Base-by-base conservation (phyloP, 345 rosid genomes). In the Pugionium dolabratum region DNA sequence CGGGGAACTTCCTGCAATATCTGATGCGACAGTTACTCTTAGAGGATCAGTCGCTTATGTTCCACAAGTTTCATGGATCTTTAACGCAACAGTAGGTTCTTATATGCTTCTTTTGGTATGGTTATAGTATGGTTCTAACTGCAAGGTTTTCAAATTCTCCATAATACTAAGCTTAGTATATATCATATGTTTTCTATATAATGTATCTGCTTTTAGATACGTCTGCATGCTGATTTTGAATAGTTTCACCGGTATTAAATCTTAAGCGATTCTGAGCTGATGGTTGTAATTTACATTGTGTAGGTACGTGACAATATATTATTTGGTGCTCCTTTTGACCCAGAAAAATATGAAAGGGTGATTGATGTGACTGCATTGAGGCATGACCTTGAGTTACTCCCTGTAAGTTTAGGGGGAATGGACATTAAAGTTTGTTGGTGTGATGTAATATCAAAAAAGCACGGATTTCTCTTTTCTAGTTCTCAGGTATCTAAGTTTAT, bases 21-120 rank as follows among this genome's bases (percentile, higher is more conserved):
- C 89, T 43, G 86, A 86, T 70, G 73, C 93, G 10, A 82, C 71
- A 67, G 96, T 78, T 64, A 76, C 79, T 52, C 73, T 84, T 56
- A 84, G 96, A 85, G 99, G 99, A 79, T 68, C 76, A 5, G 86
- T 89, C 50, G 95, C 97, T 76, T 94, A 94, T 88, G 97, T 94
- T 76, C 93, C 99, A 73, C 99, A 94, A 83, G 82, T 94, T 76
- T 94, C 97, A 10, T 94, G 99, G 99, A 94, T 94, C 76, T 94
- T 94, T 64, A 94, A 94, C 81, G 99, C 96, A 45, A 88, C 99
- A 54, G 99, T 94, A 82, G 78, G 90, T 83, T 77, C 55, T 39
- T 41, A 28, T 62, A 53, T 50, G 55, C 37, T 50, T 44, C 28
- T 66, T 64, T 31, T 18, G 18, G 18, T 18, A 18, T 18, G 18